Conservation (phyloP, 164 flowering plant species). For the Nymphaea colorata region DNA sequence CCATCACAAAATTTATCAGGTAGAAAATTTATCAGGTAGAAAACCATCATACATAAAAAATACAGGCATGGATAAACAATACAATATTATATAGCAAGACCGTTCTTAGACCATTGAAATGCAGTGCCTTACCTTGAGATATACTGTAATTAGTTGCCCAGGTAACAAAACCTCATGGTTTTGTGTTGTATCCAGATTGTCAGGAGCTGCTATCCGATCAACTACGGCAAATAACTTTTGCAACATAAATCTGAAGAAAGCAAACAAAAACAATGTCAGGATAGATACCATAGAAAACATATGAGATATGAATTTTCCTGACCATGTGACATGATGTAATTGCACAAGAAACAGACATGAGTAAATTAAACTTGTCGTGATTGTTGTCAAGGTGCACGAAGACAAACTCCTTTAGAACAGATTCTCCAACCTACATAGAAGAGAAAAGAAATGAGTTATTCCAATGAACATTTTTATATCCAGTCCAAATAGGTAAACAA, state of each 20-base stretch:
- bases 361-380: constrained; percentile 79
- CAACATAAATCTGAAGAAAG: constrained; percentile 56
- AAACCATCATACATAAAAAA: too few species aligned
- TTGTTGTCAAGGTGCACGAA: constrained; percentile 66
- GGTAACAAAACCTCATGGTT: constrained; percentile 84
- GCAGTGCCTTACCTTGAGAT: constrained; percentile 52
- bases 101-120: background rate
- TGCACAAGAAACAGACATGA: constrained; percentile 47
- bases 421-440: constrained; percentile 55
- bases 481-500: background rate
- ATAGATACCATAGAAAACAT: background rate
- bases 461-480: background rate
- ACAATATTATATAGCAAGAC: too few species aligned
- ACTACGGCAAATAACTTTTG: constrained; percentile 89
- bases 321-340: background rate
- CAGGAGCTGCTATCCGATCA: constrained; percentile 75
- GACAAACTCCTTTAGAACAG: constrained; percentile 55
- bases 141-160: constrained; percentile 75
- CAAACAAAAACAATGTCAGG: background rate
- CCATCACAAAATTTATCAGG: too few species aligned
- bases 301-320: background rate
- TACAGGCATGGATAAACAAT: too few species aligned
- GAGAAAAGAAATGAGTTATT: constrained; percentile 2
- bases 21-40: too few species aligned
- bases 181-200: constrained; percentile 80